Evolutionary conservation across 106 monocot genomes (phyloP).

Genomic region (Posidonia australis): DNA sequence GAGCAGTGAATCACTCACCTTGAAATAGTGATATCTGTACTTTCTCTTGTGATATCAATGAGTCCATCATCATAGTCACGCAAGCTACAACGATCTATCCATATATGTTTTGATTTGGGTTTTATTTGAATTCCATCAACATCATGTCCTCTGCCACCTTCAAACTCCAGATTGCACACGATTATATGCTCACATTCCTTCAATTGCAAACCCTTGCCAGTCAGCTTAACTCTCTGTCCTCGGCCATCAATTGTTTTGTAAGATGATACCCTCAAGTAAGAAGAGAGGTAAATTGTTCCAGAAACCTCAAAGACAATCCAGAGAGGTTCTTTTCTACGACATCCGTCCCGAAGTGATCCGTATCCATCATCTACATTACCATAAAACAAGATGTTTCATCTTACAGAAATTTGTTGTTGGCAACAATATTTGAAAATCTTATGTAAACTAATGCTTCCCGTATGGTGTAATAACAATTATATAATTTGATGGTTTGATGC

Average conservation of each 20-base stretch:
- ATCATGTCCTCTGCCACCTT: slow-evolving; percentile 81
- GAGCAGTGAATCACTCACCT: slow-evolving; percentile 24
- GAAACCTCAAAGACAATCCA: slow-evolving; percentile 95
- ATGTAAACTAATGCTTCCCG: too few species aligned
- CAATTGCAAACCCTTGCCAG: slow-evolving; percentile 67
- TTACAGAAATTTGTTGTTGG: not conserved
- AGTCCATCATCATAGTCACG: slow-evolving; percentile 61
- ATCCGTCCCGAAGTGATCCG: slow-evolving; percentile 87
- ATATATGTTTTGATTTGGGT: slow-evolving; percentile 68
- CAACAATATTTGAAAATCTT: not conserved
- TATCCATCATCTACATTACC: slow-evolving; percentile 50
- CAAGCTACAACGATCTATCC: slow-evolving; percentile 80
- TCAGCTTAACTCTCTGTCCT: slow-evolving; percentile 58
- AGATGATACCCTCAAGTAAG: slow-evolving; percentile 55
- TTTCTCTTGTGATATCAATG: slow-evolving; percentile 73
- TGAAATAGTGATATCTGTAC: slow-evolving; percentile 83
- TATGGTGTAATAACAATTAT: too few species aligned
- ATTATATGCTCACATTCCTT: slow-evolving; percentile 79
- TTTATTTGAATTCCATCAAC: slow-evolving; percentile 85
- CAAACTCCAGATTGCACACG: slow-evolving; percentile 64
- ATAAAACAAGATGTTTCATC: not conserved
- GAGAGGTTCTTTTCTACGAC: slow-evolving; percentile 50
- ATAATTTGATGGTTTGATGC: too few species aligned
- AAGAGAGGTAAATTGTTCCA: slow-evolving; percentile 65
- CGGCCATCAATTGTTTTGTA: slow-evolving; percentile 87